A percentile compares a stretch with the other conserved stretches of the same genome.
These are phyloP conservation scores for Lipomyces mesembrius DNA, from an alignment of 805 yeast genomes.

Conservation along the genomic window DNA sequence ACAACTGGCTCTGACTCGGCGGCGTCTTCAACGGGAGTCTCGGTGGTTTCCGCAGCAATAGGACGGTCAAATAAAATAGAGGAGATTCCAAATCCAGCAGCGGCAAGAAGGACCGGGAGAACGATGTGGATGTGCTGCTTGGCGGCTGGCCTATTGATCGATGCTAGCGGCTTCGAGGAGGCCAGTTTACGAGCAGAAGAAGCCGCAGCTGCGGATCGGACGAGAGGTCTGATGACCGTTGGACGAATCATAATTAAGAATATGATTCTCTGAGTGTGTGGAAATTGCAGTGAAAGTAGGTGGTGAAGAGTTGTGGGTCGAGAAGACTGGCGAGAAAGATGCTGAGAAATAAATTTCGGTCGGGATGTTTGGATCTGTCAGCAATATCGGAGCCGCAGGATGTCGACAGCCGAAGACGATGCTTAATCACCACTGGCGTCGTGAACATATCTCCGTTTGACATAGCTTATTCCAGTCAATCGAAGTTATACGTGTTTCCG, in stretches of 20 bases:
- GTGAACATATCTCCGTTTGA: too few species aligned
- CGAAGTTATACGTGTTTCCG: too few species aligned
- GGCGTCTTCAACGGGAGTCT: neutral
- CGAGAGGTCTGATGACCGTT: neutral
- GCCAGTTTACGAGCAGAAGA: neutral
- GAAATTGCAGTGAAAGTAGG: neutral
- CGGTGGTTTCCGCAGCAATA: constrained; percentile 1
- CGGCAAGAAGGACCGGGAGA: constrained; percentile 3
- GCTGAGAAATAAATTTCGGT: neutral
- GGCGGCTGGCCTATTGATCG: neutral
- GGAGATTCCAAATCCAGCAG: constrained; percentile 1
- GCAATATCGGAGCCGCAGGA: neutral
- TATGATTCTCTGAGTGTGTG: neutral
- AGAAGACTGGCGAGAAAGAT: neutral
- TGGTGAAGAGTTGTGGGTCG: neutral
- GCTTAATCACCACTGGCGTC: too few species aligned
- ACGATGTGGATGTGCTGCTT: constrained; percentile 1
- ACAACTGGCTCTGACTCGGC: neutral
- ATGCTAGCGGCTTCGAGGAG: neutral
- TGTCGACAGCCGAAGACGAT: too few species aligned
- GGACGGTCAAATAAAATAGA: neutral
- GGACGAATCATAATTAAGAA: neutral
- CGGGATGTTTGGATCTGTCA: neutral
- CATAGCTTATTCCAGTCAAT: too few species aligned
- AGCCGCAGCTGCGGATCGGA: neutral